Percentiles rank a stretch among this genome's conserved stretches.
Conservation (phyloP, 2,329 filamentous ascomycete genomes). For the Capronia coronata region DNA sequence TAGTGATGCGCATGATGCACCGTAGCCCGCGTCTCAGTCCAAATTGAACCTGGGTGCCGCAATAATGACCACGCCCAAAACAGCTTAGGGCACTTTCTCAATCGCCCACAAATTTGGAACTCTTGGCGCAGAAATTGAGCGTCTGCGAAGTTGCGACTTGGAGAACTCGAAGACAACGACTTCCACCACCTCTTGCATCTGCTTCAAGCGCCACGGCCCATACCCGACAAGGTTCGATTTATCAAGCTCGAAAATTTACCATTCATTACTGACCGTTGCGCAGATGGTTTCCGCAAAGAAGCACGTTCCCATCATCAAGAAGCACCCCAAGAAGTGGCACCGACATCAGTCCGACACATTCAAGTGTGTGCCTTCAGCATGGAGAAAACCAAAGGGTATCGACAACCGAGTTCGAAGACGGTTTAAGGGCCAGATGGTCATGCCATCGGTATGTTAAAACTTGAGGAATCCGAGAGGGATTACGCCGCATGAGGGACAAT, state of each 20-base stretch:
- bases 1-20: neutral
- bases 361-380: constrained; percentile 81
- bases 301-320: constrained; percentile 99
- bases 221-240: constrained; percentile 30
- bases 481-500: neutral
- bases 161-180: constrained; percentile 25
- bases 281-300: constrained; percentile 99
- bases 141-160: constrained; percentile 23
- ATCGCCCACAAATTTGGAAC: constrained; percentile 8
- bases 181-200: constrained; percentile 36
- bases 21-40: neutral
- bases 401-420: constrained; percentile 96
- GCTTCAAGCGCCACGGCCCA: constrained; percentile 39
- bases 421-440: constrained; percentile 90
- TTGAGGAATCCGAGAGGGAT: neutral
- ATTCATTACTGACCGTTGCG: constrained; percentile 4
- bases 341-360: constrained; percentile 97
- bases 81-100: neutral
- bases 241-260: neutral
- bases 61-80: neutral
- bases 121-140: constrained; percentile 12
- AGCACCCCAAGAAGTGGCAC: constrained; percentile 94
- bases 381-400: constrained; percentile 99
- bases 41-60: neutral
- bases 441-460: constrained; percentile 75